Base-by-base conservation (phyloP, 768 basidiomycete genomes). In the Guyanaporus albipodus region DNA sequence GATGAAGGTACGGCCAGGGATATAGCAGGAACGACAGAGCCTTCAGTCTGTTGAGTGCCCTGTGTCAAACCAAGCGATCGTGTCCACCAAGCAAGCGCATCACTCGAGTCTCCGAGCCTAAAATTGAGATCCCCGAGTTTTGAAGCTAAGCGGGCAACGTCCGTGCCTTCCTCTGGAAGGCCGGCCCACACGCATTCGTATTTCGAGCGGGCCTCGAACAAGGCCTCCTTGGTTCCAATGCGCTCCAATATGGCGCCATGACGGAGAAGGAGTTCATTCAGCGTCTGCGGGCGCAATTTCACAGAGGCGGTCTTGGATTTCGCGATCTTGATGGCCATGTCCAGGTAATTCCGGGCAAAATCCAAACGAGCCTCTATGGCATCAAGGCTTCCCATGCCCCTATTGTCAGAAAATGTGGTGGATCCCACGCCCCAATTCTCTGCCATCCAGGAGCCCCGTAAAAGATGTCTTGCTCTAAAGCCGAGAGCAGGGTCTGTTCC, bases 401-500 rank as follows among this genome's bases (percentile, higher is more conserved):
- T 67, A 17, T 59, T 65, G 29, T 63, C 65, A 8, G 59, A 58
- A 42, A 65, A 60, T n/a, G 70, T 59, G 43, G 68, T 68, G 21
- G 73, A 64, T 7, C 76, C 77, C 9, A 70, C 68, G 15, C 79
- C 80, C 82, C 85, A 85, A 51, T 84, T 70, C 47, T 78, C 73
- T 1, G 79, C 78, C 67, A 83, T 80, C 85, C 86, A 90, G 11
- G 87, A 84, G 24, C 76, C 74, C 27, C 87, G 80, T 1, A 85
- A 66, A 33, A 76, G 73, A 60, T 84, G 80, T 22, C 83, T 70
- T 18, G 74, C 84, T 55, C 68, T 70, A 58, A 77, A 73, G 3
- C 85, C 82, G 8, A 89, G 67, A n/a, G 68, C 76, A 4, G 82
- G 74, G 61, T 89, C 85, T n/a, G 87, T 89, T 38, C 87, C 87